Evolutionary conservation across 305 asterid species (phyloP).

Genomic region (Euphrasia arctica): DNA sequence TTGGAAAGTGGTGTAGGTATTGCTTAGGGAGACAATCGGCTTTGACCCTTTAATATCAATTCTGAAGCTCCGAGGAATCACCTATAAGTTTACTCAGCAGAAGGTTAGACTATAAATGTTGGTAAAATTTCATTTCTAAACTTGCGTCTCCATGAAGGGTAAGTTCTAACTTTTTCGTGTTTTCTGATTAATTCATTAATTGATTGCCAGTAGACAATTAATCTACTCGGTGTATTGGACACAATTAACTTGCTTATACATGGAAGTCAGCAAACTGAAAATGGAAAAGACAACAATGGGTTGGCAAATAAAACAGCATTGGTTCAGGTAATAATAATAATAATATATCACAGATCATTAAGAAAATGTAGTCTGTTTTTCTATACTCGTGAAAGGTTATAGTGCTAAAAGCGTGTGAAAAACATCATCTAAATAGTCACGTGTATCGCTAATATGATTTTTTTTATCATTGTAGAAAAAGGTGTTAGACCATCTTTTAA

Average conservation of each 20-base stretch:
- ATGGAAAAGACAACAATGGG: slow-evolving; percentile 59
- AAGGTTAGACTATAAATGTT: slow-evolving; percentile 56
- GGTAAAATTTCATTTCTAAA: not conserved
- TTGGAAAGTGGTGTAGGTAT: slow-evolving; percentile 49
- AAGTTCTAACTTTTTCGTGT: slow-evolving; percentile 38
- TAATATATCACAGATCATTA: slow-evolving; percentile 9
- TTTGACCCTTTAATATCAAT: slow-evolving; percentile 75
- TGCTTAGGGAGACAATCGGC: slow-evolving; percentile 95
- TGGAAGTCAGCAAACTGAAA: slow-evolving; percentile 73
- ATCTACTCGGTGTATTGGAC: slow-evolving; percentile 84
- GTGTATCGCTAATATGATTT: slow-evolving; percentile 6
- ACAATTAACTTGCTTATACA: slow-evolving; percentile 72
- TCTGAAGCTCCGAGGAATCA: slow-evolving; percentile 84
- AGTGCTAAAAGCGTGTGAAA: not conserved
- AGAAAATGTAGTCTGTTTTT: slow-evolving; percentile 2
- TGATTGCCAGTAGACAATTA: slow-evolving; percentile 88
- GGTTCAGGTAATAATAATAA: slow-evolving; percentile 63
- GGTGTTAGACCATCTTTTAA: slow-evolving; percentile 73
- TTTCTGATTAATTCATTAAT: slow-evolving; percentile 38
- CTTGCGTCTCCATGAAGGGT: slow-evolving; percentile 20
- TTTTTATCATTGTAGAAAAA: slow-evolving; percentile 56
- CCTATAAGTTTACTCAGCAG: slow-evolving; percentile 89
- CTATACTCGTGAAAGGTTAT: not conserved
- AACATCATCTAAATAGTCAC: slow-evolving; percentile 1
- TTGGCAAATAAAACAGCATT: slow-evolving; percentile 70